These are phyloP conservation scores for Guillardia theta DNA, from an alignment of 78 protist species.

Conservation along the genomic window DNA sequence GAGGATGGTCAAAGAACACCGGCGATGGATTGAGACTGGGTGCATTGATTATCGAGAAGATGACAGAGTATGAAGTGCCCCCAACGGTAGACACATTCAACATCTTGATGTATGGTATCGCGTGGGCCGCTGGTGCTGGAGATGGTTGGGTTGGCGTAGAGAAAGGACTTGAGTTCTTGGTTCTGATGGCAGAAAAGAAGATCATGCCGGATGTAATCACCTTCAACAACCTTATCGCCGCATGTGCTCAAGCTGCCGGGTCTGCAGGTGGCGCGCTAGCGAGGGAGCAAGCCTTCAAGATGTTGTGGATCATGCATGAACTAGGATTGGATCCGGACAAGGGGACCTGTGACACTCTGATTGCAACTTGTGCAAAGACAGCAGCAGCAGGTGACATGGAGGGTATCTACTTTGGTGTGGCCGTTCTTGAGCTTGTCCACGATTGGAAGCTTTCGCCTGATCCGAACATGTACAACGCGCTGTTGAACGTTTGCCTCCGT, in stretches of 20 bases:
- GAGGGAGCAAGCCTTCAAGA: constrained; percentile 2
- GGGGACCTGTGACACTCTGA: constrained; percentile 22
- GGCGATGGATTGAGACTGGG: neutral
- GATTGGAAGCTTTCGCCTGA: neutral
- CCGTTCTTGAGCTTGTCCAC: neutral
- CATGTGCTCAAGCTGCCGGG: neutral
- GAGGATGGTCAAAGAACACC: neutral
- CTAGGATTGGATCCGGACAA: neutral
- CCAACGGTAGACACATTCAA: neutral
- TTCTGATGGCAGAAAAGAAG: neutral
- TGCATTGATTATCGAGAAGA: neutral
- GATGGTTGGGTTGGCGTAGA: neutral
- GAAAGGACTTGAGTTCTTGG: neutral
- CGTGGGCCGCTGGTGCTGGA: constrained; percentile 17
- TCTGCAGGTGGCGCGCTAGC: neutral
- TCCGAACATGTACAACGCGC: neutral
- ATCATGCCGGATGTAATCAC: neutral
- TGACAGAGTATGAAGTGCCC: neutral
- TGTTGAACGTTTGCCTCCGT: neutral
- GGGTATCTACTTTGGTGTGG: neutral
- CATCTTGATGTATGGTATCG: neutral
- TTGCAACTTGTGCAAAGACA: neutral
- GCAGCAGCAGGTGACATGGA: neutral
- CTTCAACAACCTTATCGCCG: constrained; percentile 23
- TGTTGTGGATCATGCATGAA: neutral